phyloP scores from a whole-genome alignment of 2,329 filamentous ascomycete genomes.

The Penicillium sp. region DNA sequence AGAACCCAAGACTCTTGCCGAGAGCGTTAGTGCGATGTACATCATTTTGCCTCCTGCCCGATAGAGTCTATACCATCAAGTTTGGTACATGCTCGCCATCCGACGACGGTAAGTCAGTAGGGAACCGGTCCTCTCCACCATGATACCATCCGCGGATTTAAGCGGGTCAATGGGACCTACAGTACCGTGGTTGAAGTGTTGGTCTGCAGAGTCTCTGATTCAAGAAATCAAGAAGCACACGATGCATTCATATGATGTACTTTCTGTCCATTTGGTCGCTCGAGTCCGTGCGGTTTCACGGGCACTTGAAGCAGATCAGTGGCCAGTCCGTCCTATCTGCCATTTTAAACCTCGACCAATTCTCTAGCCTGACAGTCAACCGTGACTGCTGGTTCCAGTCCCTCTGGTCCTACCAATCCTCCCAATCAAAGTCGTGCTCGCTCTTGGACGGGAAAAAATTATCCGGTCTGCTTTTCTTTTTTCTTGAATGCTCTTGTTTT shows the following conservation, averaged over 20 bases:
- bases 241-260: too few species aligned
- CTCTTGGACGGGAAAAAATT: not conserved
- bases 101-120: not conserved
- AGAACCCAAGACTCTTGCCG: not conserved
- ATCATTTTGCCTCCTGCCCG: not conserved
- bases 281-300: conserved; percentile 12
- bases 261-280: too few species aligned
- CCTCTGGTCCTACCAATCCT: not conserved
- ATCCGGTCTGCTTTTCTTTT: not conserved
- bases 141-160: not conserved
- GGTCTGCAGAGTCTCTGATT: too few species aligned
- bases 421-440: not conserved
- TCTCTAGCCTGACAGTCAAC: not conserved
- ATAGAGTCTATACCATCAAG: not conserved
- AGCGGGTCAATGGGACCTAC: not conserved
- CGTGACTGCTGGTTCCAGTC: not conserved
- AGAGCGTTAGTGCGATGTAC: not conserved
- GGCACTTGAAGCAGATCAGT: not conserved
- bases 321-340: not conserved
- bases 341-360: not conserved
- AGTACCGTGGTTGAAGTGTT: too few species aligned
- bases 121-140: not conserved
- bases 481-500: too few species aligned
- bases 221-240: too few species aligned
- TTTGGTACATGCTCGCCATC: not conserved